Conservation (phyloP, 768 basidiomycete species). For the Lentinula edodes region DNA sequence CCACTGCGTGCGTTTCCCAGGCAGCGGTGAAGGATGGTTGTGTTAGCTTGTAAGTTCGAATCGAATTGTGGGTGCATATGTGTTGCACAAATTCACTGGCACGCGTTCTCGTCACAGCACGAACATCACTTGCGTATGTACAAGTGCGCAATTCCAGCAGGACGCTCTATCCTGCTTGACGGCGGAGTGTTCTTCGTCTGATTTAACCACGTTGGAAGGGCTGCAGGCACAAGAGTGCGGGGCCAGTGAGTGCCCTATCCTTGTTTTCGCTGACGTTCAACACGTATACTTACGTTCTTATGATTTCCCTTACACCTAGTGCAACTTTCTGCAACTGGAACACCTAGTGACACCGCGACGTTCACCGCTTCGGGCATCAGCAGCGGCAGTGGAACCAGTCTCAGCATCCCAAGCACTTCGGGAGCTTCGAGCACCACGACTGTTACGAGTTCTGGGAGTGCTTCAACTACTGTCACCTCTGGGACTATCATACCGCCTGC, state of each 20-base stretch:
- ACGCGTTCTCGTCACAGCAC: neutral
- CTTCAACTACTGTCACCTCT: neutral
- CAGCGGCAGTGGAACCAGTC: neutral
- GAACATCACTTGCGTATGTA: conserved; percentile 1
- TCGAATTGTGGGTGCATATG: neutral
- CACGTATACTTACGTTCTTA: neutral
- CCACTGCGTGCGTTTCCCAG: conserved; percentile 1
- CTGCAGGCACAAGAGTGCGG: neutral
- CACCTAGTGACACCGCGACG: neutral
- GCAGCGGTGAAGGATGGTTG: conserved; percentile 1
- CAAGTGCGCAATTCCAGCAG: conserved; percentile 1
- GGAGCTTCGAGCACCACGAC: neutral
- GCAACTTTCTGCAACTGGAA: neutral
- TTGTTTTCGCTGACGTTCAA: neutral
- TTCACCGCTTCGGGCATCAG: conserved; percentile 1
- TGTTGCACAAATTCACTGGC: neutral
- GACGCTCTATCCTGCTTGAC: neutral
- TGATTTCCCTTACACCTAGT: neutral
- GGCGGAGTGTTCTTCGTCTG: neutral
- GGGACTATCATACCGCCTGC: conserved; percentile 1
- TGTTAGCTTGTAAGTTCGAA: neutral
- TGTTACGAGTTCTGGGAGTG: neutral
- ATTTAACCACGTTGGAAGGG: neutral
- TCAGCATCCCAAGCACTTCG: neutral
- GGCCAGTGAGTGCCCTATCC: neutral